Percentiles rank a stretch among this genome's conserved stretches.
Conservation (phyloP, 257 asterid species). For the Linderniella brevidens region DNA sequence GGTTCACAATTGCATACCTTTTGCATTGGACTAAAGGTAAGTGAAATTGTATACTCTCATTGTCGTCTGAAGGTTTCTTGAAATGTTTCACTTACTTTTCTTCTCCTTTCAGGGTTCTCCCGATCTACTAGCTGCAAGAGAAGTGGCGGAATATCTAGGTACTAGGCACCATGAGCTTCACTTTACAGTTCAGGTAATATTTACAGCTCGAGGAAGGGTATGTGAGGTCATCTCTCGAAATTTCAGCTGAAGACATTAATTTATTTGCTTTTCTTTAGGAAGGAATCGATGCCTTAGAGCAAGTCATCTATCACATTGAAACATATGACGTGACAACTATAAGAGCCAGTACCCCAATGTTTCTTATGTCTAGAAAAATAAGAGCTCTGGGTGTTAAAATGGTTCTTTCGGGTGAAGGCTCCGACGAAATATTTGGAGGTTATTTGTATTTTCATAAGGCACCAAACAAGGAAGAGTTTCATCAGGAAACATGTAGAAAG, state of each 20-base stretch:
- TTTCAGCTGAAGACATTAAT: slow-evolving; percentile 8
- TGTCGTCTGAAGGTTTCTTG: slow-evolving; percentile 2
- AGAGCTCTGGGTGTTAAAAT: slow-evolving; percentile 90
- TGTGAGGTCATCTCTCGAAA: neutral
- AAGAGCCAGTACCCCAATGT: slow-evolving; percentile 99
- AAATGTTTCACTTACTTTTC: neutral
- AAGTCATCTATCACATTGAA: slow-evolving; percentile 88
- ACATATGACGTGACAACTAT: slow-evolving; percentile 96
- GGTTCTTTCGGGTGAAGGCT: slow-evolving; percentile 99
- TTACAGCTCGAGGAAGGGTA: neutral
- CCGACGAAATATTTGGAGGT: slow-evolving; percentile 97
- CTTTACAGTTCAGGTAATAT: slow-evolving; percentile 82
- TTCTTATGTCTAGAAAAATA: slow-evolving; percentile 92
- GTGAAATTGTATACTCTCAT: slow-evolving; percentile 1
- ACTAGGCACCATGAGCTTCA: slow-evolving; percentile 95
- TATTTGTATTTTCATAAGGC: slow-evolving; percentile 96
- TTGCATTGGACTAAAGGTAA: slow-evolving; percentile 83
- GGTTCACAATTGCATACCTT: slow-evolving; percentile 77
- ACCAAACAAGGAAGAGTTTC: slow-evolving; percentile 89
- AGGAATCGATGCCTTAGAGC: slow-evolving; percentile 94
- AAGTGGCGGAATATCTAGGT: slow-evolving; percentile 88
- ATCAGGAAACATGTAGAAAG: slow-evolving; percentile 92
- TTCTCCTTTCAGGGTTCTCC: slow-evolving; percentile 65
- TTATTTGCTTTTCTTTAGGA: slow-evolving; percentile 36
- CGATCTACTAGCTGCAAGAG: slow-evolving; percentile 87